These are phyloP conservation scores for Oryza rufipogon DNA, from an alignment of 176 grass and related monocot species.

Conservation along the genomic window DNA sequence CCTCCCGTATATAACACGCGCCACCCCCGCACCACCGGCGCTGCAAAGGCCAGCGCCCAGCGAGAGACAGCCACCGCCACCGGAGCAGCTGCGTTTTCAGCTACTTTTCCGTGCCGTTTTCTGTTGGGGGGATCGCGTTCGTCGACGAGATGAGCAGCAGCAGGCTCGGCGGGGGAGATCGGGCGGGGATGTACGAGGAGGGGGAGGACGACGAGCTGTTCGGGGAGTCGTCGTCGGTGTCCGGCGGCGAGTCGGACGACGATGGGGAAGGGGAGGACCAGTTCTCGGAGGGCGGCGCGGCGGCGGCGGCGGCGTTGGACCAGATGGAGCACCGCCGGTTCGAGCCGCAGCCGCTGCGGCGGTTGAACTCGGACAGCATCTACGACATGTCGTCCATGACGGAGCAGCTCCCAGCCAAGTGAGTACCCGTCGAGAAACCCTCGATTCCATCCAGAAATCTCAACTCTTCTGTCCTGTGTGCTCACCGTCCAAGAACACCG, in stretches of 20 bases:
- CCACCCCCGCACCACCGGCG: constrained; percentile 10
- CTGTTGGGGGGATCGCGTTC: too few species aligned
- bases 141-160: constrained; percentile 34
- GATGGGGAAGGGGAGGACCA: constrained; percentile 26
- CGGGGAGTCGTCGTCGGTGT: constrained; percentile 41
- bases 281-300: constrained; percentile 31
- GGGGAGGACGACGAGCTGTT: constrained; percentile 46
- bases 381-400: constrained; percentile 70
- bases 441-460: neutral
- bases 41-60: constrained; percentile 2
- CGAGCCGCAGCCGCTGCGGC: constrained; percentile 39
- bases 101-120: neutral
- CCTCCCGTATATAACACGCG: constrained; percentile 33
- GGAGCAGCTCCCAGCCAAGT: constrained; percentile 65
- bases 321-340: constrained; percentile 18
- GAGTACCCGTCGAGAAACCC: constrained; percentile 22
- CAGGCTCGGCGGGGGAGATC: constrained; percentile 6
- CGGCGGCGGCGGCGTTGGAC: neutral
- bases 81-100: neutral
- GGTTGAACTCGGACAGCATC: constrained; percentile 57
- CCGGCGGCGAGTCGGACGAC: constrained; percentile 46
- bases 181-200: constrained; percentile 27
- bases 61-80: neutral
- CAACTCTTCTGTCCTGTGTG: neutral
- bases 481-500: constrained; percentile 8